phyloP scores from a whole-genome alignment of 768 basidiomycete species.

The Lactifluus subvellereus region DNA sequence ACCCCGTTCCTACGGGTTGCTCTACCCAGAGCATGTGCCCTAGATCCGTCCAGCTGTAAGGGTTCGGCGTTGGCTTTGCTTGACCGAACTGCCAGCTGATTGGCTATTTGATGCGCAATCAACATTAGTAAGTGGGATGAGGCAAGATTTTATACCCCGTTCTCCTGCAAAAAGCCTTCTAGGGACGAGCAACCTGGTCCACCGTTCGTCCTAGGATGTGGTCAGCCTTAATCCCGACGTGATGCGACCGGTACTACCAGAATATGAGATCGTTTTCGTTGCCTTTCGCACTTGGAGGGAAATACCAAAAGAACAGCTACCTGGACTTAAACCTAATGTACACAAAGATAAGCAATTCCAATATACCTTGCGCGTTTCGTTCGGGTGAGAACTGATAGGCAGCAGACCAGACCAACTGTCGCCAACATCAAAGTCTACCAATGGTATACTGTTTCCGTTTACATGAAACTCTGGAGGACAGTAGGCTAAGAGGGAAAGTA shows the following conservation, averaged over 20 bases:
- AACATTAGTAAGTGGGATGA: background rate
- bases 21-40: slow-evolving; percentile 25
- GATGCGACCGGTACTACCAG: slow-evolving; percentile 8
- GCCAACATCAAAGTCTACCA: slow-evolving; percentile 22
- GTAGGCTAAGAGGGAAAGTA: background rate
- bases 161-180: slow-evolving; percentile 23
- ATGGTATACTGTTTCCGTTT: slow-evolving; percentile 14
- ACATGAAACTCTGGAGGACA: slow-evolving; percentile 13
- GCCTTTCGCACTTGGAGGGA: slow-evolving; percentile 16
- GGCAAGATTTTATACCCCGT: slow-evolving; percentile 13
- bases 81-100: slow-evolving; percentile 25
- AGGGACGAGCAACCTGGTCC: slow-evolving; percentile 24
- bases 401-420: slow-evolving; percentile 23
- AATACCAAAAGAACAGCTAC: slow-evolving; percentile 25
- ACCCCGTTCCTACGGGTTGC: slow-evolving; percentile 25
- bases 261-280: slow-evolving; percentile 23
- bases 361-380: slow-evolving; percentile 22
- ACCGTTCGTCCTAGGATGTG: slow-evolving; percentile 21
- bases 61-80: slow-evolving; percentile 21
- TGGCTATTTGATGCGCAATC: slow-evolving; percentile 1
- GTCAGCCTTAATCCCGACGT: background rate
- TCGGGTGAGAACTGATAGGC: slow-evolving; percentile 17
- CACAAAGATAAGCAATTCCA: background rate
- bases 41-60: slow-evolving; percentile 24
- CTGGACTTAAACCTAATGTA: background rate